A percentile compares a stretch with the other conserved stretches of the same genome.
phyloP scores from a whole-genome alignment of 768 basidiomycete genomes.

The Auricularia auricula-judae region DNA sequence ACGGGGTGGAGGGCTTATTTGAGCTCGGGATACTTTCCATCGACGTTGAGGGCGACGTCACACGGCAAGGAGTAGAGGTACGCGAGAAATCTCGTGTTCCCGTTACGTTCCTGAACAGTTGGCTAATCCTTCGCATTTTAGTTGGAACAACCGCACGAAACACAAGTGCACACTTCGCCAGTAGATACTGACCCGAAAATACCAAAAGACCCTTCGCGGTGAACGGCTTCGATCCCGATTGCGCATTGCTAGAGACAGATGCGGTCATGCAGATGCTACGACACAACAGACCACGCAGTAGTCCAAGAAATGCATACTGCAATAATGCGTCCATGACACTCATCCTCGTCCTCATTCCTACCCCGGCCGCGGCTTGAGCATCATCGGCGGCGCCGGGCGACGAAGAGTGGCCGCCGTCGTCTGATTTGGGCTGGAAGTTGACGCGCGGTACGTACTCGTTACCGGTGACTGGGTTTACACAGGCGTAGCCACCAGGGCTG shows the following conservation, averaged over 20 bases:
- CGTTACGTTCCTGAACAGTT: neutral
- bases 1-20: constrained; percentile 60
- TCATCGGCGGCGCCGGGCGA: neutral
- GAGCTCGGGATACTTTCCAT: constrained; percentile 79
- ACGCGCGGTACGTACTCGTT: neutral
- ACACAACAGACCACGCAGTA: neutral
- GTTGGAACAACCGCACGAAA: neutral
- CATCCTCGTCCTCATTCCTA: neutral
- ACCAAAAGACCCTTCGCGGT: neutral
- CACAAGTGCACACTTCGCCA: neutral
- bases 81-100: neutral
- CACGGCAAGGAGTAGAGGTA: neutral
- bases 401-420: neutral
- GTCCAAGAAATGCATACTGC: neutral
- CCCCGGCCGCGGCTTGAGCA: neutral
- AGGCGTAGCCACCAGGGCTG: neutral
- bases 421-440: neutral
- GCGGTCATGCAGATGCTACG: neutral
- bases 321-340: neutral
- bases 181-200: neutral
- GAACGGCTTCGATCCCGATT: neutral
- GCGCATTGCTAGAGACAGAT: neutral
- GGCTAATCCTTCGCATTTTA: neutral
- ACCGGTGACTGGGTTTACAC: neutral
- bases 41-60: neutral